Percentiles rank a stretch among this genome's conserved stretches.
These are phyloP conservation scores for Calonectria hongkongensis DNA, from an alignment of 2,329 filamentous ascomycete genomes.

Conservation along the genomic window DNA sequence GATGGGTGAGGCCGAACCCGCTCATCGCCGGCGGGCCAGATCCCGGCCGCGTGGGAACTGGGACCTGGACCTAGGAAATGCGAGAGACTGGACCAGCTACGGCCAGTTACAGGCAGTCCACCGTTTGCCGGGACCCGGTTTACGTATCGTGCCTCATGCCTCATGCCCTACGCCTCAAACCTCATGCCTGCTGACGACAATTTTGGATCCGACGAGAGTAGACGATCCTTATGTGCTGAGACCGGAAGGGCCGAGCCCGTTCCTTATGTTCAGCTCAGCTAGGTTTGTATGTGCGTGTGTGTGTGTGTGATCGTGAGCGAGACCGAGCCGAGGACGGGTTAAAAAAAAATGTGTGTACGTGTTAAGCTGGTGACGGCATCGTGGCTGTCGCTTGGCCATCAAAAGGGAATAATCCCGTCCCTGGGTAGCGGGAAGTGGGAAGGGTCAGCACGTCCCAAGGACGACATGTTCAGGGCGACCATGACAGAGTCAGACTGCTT, in stretches of 20 bases:
- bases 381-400: conserved; percentile 7
- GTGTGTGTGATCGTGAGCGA: background rate
- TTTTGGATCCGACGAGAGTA: conserved; percentile 6
- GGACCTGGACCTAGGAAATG: conserved; percentile 27
- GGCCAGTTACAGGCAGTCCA: background rate
- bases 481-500: conserved; percentile 41
- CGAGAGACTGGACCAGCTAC: conserved; percentile 21
- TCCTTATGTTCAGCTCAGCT: background rate
- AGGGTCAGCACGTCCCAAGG: conserved; percentile 37
- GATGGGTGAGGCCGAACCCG: conserved; percentile 39
- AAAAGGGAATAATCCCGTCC: conserved; percentile 12
- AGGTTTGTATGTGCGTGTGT: background rate
- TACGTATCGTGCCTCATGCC: conserved; percentile 30
- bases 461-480: conserved; percentile 43
- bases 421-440: conserved; percentile 38
- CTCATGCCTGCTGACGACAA: conserved; percentile 22
- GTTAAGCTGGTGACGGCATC: conserved; percentile 10
- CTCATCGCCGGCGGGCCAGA: conserved; percentile 39
- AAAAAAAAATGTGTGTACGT: background rate
- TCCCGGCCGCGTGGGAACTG: conserved; percentile 42
- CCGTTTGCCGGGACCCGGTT: conserved; percentile 31
- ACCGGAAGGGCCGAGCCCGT: conserved; percentile 14
- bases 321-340: too few relatives aligned
- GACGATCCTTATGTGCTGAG: conserved; percentile 14
- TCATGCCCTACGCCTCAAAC: conserved; percentile 28